Percentiles rank a stretch among this genome's conserved stretches.
Evolutionary conservation across 441 rosid genomes (phyloP).

Genomic region (Euphorbia schlechtendalii): DNA sequence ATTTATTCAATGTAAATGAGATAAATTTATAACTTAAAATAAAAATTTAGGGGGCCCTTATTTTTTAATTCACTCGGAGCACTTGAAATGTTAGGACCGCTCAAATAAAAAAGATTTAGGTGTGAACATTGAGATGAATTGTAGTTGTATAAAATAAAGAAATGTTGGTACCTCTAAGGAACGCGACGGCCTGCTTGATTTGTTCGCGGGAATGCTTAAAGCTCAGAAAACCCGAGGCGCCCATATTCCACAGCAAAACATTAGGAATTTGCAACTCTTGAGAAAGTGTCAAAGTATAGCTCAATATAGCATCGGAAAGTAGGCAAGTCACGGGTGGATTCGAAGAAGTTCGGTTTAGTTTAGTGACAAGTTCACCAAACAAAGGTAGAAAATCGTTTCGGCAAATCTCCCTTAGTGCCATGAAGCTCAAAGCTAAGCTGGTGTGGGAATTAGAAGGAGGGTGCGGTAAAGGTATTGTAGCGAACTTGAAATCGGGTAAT

Average conservation of each 20-base stretch:
- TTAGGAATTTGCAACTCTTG: slow-evolving; percentile 19
- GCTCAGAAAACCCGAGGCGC: slow-evolving; percentile 18
- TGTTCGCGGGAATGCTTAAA: slow-evolving; percentile 13
- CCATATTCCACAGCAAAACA: slow-evolving; percentile 19
- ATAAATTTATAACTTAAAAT: too few species aligned
- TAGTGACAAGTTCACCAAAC: slow-evolving; percentile 9
- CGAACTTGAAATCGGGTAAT: slow-evolving; percentile 20
- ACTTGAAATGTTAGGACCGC: too few species aligned
- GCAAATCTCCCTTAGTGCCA: slow-evolving; percentile 14
- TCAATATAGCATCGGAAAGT: slow-evolving; percentile 19
- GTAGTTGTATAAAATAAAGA: too few species aligned
- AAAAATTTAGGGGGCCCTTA: too few species aligned
- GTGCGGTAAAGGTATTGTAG: slow-evolving; percentile 19
- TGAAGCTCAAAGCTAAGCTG: slow-evolving; percentile 12
- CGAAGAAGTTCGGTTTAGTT: slow-evolving; percentile 11
- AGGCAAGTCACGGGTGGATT: slow-evolving; percentile 18
- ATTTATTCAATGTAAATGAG: too few species aligned
- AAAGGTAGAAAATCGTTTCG: not conserved
- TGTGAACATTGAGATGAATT: too few species aligned
- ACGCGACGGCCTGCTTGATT: slow-evolving; percentile 9
- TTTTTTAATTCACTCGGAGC: too few species aligned
- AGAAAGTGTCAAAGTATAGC: slow-evolving; percentile 7
- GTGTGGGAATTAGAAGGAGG: slow-evolving; percentile 19
- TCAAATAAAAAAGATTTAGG: too few species aligned
- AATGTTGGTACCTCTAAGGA: slow-evolving; percentile 5